Evolutionary conservation across 768 basidiomycete species (phyloP).

Genomic region (Hypsizygus marmoreus): DNA sequence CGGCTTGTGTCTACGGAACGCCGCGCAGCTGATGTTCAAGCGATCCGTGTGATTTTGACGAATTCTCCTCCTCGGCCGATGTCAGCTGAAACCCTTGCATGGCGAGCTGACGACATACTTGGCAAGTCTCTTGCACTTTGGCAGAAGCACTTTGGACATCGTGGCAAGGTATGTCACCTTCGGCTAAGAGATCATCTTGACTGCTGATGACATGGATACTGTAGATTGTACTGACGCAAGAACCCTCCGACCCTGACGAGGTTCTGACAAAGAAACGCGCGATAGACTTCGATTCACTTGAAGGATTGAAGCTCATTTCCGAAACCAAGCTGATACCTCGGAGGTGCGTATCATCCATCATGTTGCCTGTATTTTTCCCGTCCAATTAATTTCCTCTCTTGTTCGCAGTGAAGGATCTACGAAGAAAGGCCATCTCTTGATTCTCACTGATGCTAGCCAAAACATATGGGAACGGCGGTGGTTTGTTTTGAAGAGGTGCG

Average conservation of each 20-base stretch:
- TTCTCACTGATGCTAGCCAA: constrained; percentile 78
- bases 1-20: constrained; percentile 71
- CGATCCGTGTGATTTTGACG: constrained; percentile 75
- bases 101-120: constrained; percentile 69
- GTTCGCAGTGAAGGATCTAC: constrained; percentile 70
- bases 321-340: constrained; percentile 72
- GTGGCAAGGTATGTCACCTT: constrained; percentile 67
- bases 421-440: constrained; percentile 81
- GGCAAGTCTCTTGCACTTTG: constrained; percentile 73
- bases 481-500: constrained; percentile 85
- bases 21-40: constrained; percentile 87
- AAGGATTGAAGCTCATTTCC: constrained; percentile 68
- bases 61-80: constrained; percentile 51
- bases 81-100: constrained; percentile 55
- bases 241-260: constrained; percentile 61
- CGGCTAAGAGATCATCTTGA: background rate
- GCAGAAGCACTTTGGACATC: constrained; percentile 81
- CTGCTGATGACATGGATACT: constrained; percentile 4
- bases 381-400: constrained; percentile 1
- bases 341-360: constrained; percentile 54
- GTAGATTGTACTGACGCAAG: constrained; percentile 80
- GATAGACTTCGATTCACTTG: constrained; percentile 40
- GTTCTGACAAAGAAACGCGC: constrained; percentile 30
- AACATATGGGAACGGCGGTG: constrained; percentile 83
- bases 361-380: constrained; percentile 6